These are phyloP conservation scores for Daldinia sp. DNA, from an alignment of 2,329 filamentous ascomycete genomes.

Conservation along the genomic window DNA sequence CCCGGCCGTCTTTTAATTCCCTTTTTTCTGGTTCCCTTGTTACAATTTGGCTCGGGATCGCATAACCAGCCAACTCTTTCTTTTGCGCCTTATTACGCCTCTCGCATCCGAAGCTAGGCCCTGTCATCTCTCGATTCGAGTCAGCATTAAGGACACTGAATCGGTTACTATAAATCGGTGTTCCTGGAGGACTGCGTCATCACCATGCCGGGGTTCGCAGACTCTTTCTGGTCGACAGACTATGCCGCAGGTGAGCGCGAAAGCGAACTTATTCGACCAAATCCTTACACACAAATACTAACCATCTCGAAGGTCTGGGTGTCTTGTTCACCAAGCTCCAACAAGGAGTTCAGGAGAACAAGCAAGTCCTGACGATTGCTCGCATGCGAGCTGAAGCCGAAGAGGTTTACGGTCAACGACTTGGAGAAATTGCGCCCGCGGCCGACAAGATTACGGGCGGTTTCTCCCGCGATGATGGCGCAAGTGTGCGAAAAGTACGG, in stretches of 20 bases:
- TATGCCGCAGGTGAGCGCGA: constrained; percentile 82
- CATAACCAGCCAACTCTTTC: constrained; percentile 16
- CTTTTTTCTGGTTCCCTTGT: constrained; percentile 6
- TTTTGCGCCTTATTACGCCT: constrained; percentile 12
- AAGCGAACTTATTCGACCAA: neutral
- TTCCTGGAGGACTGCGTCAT: constrained; percentile 35
- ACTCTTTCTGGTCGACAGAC: constrained; percentile 98
- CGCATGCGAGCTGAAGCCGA: constrained; percentile 96
- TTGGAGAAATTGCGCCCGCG: constrained; percentile 81
- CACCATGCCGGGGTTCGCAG: constrained; percentile 86
- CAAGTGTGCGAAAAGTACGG: constrained; percentile 89
- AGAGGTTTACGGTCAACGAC: constrained; percentile 82
- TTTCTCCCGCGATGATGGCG: constrained; percentile 91
- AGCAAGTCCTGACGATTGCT: constrained; percentile 90
- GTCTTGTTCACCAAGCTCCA: constrained; percentile 97
- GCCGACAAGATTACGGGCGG: constrained; percentile 85
- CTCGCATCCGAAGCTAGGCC: neutral
- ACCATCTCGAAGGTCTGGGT: constrained; percentile 70
- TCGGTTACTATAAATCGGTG: constrained; percentile 6
- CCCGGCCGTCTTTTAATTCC: constrained; percentile 18
- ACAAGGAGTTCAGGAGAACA: constrained; percentile 94
- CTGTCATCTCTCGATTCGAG: constrained; percentile 6
- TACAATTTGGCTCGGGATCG: constrained; percentile 18
- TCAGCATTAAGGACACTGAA: constrained; percentile 1
- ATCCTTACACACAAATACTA: constrained; percentile 13